A percentile compares a stretch with the other conserved stretches of the same genome.
These are phyloP conservation scores for Lizonia empirigonia DNA, from an alignment of 2,329 filamentous ascomycete genomes.

Conservation along the genomic window DNA sequence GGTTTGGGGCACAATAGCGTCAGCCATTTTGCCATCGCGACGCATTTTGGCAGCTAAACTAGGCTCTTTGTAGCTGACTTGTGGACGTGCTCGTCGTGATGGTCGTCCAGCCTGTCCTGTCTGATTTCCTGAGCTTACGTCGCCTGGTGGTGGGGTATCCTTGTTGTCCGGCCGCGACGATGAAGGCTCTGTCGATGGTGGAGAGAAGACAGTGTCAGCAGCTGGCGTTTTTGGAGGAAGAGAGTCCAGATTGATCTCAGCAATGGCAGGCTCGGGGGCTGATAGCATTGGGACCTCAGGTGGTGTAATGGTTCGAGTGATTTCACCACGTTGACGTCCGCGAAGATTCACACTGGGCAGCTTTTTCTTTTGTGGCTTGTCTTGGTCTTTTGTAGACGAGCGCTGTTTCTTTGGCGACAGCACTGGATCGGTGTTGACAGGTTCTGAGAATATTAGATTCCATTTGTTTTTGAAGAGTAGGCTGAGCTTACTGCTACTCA, in stretches of 20 bases:
- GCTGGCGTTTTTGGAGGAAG: constrained; percentile 50
- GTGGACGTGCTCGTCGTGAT: constrained; percentile 52
- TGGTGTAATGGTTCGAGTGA: constrained; percentile 30
- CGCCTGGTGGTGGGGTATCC: constrained; percentile 52
- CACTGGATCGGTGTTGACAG: constrained; percentile 55
- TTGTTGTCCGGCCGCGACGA: constrained; percentile 43
- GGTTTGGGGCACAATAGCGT: constrained; percentile 47
- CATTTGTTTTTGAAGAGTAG: constrained; percentile 13
- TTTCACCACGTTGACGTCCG: constrained; percentile 31
- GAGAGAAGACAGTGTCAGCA: constrained; percentile 50
- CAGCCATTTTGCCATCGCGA: constrained; percentile 53
- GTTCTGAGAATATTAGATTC: constrained; percentile 49
- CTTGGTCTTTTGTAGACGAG: constrained; percentile 30
- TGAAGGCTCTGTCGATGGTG: constrained; percentile 52
- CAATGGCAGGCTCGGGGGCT: constrained; percentile 30
- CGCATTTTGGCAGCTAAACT: constrained; percentile 57
- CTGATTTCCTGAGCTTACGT: constrained; percentile 46
- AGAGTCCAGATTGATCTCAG: constrained; percentile 44
- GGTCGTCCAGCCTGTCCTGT: constrained; percentile 46
- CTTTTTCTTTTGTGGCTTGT: constrained; percentile 39
- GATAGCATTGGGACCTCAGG: constrained; percentile 28
- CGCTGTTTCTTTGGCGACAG: constrained; percentile 51
- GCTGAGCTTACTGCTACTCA: constrained; percentile 51
- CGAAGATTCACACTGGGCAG: constrained; percentile 28
- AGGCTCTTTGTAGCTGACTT: constrained; percentile 58